These are phyloP conservation scores for Globisporangium orthogonon DNA, from an alignment of 352 stramenopile species.

Conservation along the genomic window DNA sequence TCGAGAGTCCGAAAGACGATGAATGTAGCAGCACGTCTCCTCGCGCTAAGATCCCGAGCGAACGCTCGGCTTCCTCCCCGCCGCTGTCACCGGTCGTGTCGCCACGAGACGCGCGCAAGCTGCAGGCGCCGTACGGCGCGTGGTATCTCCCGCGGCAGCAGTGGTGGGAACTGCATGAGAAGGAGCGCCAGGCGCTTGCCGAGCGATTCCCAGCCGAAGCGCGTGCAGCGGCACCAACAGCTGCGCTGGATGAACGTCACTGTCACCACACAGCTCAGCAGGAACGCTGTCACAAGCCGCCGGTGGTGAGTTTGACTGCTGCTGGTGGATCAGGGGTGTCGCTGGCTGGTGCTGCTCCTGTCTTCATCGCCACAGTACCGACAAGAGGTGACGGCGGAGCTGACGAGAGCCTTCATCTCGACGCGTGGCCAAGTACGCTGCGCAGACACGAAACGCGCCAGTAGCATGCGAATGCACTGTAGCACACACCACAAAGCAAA, in stretches of 20 bases:
- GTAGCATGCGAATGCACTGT: no score
- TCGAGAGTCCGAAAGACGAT: not conserved
- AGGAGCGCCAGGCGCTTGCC: slow-evolving; percentile 23
- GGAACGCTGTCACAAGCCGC: slow-evolving; percentile 26
- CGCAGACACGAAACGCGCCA: no score
- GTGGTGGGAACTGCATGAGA: slow-evolving; percentile 42
- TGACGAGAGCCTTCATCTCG: no score
- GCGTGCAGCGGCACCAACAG: not conserved
- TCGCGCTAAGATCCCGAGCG: not conserved
- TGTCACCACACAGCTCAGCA: slow-evolving; percentile 15
- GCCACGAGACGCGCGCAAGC: slow-evolving; percentile 7
- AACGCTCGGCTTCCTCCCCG: not conserved
- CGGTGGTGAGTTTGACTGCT: slow-evolving; percentile 6
- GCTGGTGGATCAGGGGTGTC: no score
- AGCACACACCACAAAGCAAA: no score
- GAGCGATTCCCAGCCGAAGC: slow-evolving; percentile 17
- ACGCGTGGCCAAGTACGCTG: no score
- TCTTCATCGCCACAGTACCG: no score
- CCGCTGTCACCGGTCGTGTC: slow-evolving; percentile 4
- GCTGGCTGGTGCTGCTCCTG: no score
- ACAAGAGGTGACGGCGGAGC: no score
- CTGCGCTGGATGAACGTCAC: slow-evolving; percentile 5
- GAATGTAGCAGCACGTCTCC: not conserved
- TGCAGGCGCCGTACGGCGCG: slow-evolving; percentile 32
- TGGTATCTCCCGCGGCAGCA: slow-evolving; percentile 51